phyloP scores from a whole-genome alignment of 352 stramenopile species.

The Pythium biforme region DNA sequence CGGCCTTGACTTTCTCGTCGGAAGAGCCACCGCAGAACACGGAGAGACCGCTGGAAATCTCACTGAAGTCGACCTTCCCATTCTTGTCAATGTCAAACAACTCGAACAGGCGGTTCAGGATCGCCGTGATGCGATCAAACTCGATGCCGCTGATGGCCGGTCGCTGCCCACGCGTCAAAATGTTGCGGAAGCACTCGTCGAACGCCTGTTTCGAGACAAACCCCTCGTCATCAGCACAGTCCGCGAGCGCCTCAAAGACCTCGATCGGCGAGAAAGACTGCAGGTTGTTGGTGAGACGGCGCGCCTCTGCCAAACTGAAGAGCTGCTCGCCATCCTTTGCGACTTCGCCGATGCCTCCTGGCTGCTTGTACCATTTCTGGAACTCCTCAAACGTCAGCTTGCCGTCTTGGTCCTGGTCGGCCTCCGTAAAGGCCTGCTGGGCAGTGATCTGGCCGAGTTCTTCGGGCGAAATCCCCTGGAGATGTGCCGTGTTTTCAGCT shows the following conservation, averaged over 20 bases:
- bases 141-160: conserved; percentile 38
- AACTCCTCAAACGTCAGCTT: conserved; percentile 85
- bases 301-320: conserved; percentile 69
- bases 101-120: conserved; percentile 75
- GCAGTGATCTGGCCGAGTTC: conserved; percentile 80
- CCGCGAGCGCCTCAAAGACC: conserved; percentile 73
- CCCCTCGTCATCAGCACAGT: conserved; percentile 66
- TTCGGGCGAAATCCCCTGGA: conserved; percentile 62
- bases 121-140: conserved; percentile 71
- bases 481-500: conserved; percentile 31
- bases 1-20: conserved; percentile 69
- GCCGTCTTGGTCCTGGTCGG: conserved; percentile 69
- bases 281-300: conserved; percentile 67
- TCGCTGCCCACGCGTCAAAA: conserved; percentile 51
- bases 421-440: conserved; percentile 73
- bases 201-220: conserved; percentile 74
- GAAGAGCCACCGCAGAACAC: conserved; percentile 83
- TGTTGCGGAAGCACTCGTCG: conserved; percentile 73
- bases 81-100: conserved; percentile 88
- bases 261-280: conserved; percentile 72
- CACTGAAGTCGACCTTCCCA: conserved; percentile 80
- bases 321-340: conserved; percentile 79
- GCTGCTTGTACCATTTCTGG: conserved; percentile 80
- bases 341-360: conserved; percentile 66
- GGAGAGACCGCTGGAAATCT: conserved; percentile 83